Evolutionary conservation across 2,329 filamentous ascomycete genomes (phyloP).

Genomic region (Pseudogymnoascus sp.): DNA sequence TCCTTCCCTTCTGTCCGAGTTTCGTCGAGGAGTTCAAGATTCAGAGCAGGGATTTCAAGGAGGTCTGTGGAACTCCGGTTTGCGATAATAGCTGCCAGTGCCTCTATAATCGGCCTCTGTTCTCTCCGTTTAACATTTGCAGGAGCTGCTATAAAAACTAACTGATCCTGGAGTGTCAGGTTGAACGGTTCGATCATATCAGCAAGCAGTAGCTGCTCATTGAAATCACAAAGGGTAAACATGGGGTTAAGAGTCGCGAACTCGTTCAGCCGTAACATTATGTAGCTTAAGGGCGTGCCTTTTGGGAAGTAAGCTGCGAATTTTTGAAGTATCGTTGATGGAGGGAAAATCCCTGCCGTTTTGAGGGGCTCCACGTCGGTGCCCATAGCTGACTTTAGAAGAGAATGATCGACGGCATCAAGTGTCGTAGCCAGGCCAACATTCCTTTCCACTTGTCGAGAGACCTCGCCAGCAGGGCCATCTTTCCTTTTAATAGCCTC

Average conservation of each 20-base stretch:
- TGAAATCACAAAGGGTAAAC: slow-evolving; percentile 65
- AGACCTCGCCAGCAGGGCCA: background rate
- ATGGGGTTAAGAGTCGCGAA: slow-evolving; percentile 55
- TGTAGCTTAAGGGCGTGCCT: slow-evolving; percentile 73
- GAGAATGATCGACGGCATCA: slow-evolving; percentile 59
- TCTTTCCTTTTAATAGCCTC: slow-evolving; percentile 37
- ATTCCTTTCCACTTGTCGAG: slow-evolving; percentile 15
- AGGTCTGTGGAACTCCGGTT: slow-evolving; percentile 60
- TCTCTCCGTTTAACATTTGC: slow-evolving; percentile 46
- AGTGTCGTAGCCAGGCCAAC: slow-evolving; percentile 75
- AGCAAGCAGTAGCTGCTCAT: slow-evolving; percentile 57
- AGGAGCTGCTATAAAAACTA: slow-evolving; percentile 70
- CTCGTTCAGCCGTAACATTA: slow-evolving; percentile 69
- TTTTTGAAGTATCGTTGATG: slow-evolving; percentile 61
- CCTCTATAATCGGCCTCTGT: slow-evolving; percentile 47
- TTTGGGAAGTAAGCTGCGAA: slow-evolving; percentile 79
- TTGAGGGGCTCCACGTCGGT: slow-evolving; percentile 58
- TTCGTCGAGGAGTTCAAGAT: slow-evolving; percentile 66
- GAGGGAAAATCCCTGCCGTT: slow-evolving; percentile 69
- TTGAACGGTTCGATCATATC: slow-evolving; percentile 67
- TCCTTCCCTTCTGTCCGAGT: slow-evolving; percentile 33
- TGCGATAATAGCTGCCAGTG: slow-evolving; percentile 65
- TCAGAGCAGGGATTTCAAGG: slow-evolving; percentile 62
- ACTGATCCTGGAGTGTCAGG: slow-evolving; percentile 66
- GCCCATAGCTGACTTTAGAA: slow-evolving; percentile 57